Evolutionary conservation across 2,329 filamentous ascomycete species (phyloP).

Genomic region (Ceratocystis destructans): DNA sequence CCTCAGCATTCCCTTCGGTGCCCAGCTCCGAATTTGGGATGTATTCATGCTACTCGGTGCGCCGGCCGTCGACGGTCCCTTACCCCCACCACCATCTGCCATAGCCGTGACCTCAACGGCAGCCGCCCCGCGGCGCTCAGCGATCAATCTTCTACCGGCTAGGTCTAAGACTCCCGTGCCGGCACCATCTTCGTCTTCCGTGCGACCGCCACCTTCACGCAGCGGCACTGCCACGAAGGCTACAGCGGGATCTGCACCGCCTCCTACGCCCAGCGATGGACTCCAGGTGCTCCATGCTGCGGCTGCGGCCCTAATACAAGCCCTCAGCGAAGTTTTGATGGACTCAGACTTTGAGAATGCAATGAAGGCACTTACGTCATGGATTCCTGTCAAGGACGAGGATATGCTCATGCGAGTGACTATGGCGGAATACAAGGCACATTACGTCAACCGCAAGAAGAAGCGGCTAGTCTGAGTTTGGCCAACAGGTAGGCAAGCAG

Average conservation of each 20-base stretch:
- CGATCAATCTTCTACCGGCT: conserved; percentile 61
- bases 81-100: conserved; percentile 17
- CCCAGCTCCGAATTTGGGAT: conserved; percentile 93
- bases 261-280: conserved; percentile 29
- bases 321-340: conserved; percentile 72
- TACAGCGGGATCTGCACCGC: conserved; percentile 17
- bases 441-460: conserved; percentile 18
- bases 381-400: conserved; percentile 87
- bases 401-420: conserved; percentile 86
- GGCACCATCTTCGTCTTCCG: conserved; percentile 93
- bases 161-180: conserved; percentile 91
- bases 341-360: conserved; percentile 94
- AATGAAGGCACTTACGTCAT: conserved; percentile 93
- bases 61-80: conserved; percentile 30
- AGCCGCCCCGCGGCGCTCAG: conserved; percentile 9
- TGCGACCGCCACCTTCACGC: conserved; percentile 28
- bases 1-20: conserved; percentile 84
- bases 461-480: conserved; percentile 9
- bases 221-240: conserved; percentile 7
- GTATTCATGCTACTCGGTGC: conserved; percentile 92
- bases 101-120: neutral
- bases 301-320: conserved; percentile 78
- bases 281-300: conserved; percentile 84
- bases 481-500: neutral
- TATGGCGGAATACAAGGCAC: conserved; percentile 65